Percentiles rank a stretch among this genome's conserved stretches.
phyloP scores from a whole-genome alignment of 169 alveolate species.

The Plasmodium gallinaceum region DNA sequence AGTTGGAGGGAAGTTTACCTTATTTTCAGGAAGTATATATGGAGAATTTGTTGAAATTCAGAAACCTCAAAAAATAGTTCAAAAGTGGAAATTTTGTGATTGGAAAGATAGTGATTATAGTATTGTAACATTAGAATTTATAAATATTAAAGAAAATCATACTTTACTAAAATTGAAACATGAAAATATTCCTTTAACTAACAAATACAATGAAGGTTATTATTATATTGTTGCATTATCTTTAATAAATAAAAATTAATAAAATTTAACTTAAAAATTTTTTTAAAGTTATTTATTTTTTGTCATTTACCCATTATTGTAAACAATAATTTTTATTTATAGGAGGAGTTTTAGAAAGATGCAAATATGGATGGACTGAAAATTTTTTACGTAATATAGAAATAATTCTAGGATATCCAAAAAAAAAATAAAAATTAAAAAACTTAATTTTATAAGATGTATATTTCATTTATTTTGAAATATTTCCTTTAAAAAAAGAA shows the following conservation, averaged over 20 bases:
- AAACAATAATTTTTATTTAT: not conserved
- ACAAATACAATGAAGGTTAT: constrained; percentile 60
- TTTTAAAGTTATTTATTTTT: not conserved
- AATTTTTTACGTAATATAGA: constrained; percentile 54
- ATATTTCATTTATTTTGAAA: no score
- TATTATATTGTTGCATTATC: no score
- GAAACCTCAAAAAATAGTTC: constrained; percentile 24
- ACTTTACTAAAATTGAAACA: constrained; percentile 52
- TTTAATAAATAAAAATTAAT: not conserved
- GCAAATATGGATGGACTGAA: constrained; percentile 74
- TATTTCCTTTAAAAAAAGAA: no score
- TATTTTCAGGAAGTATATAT: constrained; percentile 38
- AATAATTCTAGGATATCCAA: constrained; percentile 63
- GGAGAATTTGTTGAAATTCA: constrained; percentile 49
- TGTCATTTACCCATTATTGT: no score
- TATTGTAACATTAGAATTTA: constrained; percentile 49
- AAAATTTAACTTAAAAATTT: not conserved
- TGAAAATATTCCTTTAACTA: constrained; percentile 39
- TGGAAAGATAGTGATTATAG: constrained; percentile 60
- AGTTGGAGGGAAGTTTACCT: constrained; percentile 70
- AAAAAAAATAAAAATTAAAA: constrained; percentile 24
- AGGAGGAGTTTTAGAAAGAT: constrained; percentile 71
- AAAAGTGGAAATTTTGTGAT: constrained; percentile 63
- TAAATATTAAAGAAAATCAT: constrained; percentile 45
- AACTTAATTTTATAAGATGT: no score